Evolutionary conservation across 176 grass and related monocot species (phyloP).

Genomic region (Secale cereale): DNA sequence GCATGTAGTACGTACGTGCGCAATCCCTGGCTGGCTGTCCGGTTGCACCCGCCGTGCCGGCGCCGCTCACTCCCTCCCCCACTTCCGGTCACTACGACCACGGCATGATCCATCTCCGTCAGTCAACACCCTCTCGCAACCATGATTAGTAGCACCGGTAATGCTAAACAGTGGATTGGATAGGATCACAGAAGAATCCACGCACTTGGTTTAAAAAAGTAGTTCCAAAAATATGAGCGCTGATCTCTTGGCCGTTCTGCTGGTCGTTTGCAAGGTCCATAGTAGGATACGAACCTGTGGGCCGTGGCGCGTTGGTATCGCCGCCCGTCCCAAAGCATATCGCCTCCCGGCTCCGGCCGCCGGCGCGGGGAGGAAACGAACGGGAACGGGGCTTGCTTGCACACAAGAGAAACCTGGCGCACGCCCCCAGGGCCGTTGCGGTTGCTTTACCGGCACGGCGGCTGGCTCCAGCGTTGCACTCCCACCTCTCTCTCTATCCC

Average conservation of each 20-base stretch:
- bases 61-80: not conserved
- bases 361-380: not conserved
- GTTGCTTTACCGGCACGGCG: not conserved
- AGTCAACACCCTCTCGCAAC: not conserved
- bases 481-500: no score
- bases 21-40: not conserved
- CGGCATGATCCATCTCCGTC: not conserved
- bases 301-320: not conserved
- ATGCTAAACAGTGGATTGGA: not conserved
- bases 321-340: not conserved
- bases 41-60: constrained; percentile 4
- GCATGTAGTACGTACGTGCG: not conserved
- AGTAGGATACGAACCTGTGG: no score
- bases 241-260: not conserved
- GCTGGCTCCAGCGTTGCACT: not conserved
- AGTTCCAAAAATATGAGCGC: not conserved
- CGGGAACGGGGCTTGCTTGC: constrained; percentile 22
- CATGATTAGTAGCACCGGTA: not conserved
- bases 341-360: not conserved
- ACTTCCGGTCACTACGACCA: not conserved
- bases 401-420: not conserved
- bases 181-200: not conserved
- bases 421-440: not conserved
- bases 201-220: not conserved
- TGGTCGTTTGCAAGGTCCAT: not conserved